phyloP scores from a whole-genome alignment of 805 yeast species.

The Spathaspora gorwiae region DNA sequence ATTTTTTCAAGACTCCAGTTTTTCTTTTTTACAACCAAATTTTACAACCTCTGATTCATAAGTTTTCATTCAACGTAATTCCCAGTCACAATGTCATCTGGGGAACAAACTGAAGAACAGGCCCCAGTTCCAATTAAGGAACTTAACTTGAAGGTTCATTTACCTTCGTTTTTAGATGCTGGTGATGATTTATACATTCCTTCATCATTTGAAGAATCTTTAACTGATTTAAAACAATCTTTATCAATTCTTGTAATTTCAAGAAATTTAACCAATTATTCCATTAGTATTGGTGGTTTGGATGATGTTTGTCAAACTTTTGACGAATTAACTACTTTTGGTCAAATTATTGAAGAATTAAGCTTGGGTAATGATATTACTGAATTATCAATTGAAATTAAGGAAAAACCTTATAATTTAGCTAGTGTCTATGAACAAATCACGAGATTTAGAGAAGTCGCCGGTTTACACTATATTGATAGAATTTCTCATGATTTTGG shows the following conservation, averaged over 20 bases:
- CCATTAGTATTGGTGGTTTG: slow-evolving; percentile 35
- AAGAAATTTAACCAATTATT: slow-evolving; percentile 58
- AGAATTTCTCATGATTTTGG: slow-evolving; percentile 40
- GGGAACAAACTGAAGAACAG: slow-evolving; percentile 2
- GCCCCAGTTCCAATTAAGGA: slow-evolving; percentile 6
- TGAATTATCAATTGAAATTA: slow-evolving; percentile 40
- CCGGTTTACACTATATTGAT: slow-evolving; percentile 47
- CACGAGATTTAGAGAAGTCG: slow-evolving; percentile 55
- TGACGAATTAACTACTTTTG: slow-evolving; percentile 26
- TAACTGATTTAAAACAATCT: slow-evolving; percentile 56
- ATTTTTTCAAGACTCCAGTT: slow-evolving; percentile 4
- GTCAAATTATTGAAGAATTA: slow-evolving; percentile 17
- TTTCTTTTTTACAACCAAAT: neutral
- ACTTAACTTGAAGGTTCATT: slow-evolving; percentile 7
- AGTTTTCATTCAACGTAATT: neutral
- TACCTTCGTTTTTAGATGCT: slow-evolving; percentile 9
- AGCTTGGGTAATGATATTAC: slow-evolving; percentile 15
- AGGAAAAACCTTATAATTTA: slow-evolving; percentile 56
- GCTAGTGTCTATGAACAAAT: slow-evolving; percentile 60
- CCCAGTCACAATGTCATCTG: slow-evolving; percentile 8
- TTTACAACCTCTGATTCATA: neutral
- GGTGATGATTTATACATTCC: slow-evolving; percentile 19
- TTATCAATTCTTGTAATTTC: slow-evolving; percentile 54
- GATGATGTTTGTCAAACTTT: slow-evolving; percentile 22
- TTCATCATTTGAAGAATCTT: slow-evolving; percentile 39